Conservation (phyloP, 2,329 filamentous ascomycete species). For the Epichloe hybrida region DNA sequence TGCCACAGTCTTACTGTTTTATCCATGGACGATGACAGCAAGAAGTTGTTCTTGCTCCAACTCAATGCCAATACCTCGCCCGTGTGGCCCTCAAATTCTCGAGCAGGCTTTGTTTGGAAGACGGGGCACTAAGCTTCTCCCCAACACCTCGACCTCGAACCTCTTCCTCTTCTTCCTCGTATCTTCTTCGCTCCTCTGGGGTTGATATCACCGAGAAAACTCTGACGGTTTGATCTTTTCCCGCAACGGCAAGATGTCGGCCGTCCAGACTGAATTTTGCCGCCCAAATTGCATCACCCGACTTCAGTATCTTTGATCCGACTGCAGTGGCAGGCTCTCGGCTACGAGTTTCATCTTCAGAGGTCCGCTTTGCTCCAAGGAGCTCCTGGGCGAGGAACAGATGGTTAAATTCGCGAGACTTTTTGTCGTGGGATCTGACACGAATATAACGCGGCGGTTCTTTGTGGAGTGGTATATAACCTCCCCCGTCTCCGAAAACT, state of each 20-base stretch:
- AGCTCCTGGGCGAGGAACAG: conserved; percentile 89
- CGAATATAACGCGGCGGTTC: conserved; percentile 86
- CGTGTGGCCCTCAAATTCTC: conserved; percentile 72
- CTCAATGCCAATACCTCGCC: conserved; percentile 81
- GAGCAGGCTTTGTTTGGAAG: conserved; percentile 64
- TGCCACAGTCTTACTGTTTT: conserved; percentile 96
- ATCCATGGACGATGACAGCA: conserved; percentile 94
- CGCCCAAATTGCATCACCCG: conserved; percentile 70
- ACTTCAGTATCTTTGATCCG: conserved; percentile 27
- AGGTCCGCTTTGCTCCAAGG: conserved; percentile 36
- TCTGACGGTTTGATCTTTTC: conserved; percentile 72
- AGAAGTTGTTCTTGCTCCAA: conserved; percentile 98
- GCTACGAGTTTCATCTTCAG: conserved; percentile 15
- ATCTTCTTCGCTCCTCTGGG: conserved; percentile 59
- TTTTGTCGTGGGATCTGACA: conserved; percentile 73
- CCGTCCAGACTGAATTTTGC: conserved; percentile 89
- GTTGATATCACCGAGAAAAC: conserved; percentile 83
- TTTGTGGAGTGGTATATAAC: conserved; percentile 77
- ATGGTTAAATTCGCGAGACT: conserved; percentile 65
- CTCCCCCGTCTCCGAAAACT: conserved; percentile 50
- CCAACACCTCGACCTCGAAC: conserved; percentile 19
- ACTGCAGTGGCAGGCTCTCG: conserved; percentile 23
- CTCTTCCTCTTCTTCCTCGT: conserved; percentile 48
- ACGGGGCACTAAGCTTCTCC: conserved; percentile 77
- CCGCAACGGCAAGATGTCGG: conserved; percentile 79